These are phyloP conservation scores for Annona cherimola DNA, from an alignment of 164 flowering plant genomes.

Conservation along the genomic window DNA sequence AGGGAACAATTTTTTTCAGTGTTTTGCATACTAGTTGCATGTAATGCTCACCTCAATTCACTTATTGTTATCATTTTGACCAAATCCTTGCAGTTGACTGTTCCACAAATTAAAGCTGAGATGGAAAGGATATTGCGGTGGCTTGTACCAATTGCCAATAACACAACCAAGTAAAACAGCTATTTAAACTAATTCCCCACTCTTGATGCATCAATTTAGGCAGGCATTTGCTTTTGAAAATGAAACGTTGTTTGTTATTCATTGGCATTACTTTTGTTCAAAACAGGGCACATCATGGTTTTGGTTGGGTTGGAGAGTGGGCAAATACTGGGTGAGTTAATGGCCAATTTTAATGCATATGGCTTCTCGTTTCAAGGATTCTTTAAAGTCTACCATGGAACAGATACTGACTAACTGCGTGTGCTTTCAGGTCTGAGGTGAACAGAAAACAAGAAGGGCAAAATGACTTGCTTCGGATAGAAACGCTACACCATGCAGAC, in stretches of 20 bases:
- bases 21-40: neutral
- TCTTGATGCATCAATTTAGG: neutral
- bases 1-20: too few species aligned
- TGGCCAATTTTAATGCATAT: neutral
- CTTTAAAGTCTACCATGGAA: neutral
- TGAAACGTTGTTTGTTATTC: neutral
- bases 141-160: conserved; percentile 95
- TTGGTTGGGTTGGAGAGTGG: conserved; percentile 99
- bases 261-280: conserved; percentile 5
- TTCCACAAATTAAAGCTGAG: conserved; percentile 81
- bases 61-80: neutral
- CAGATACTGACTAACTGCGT: neutral
- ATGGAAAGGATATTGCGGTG: conserved; percentile 98
- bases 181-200: neutral
- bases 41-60: neutral
- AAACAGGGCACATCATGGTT: conserved; percentile 93
- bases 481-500: conserved; percentile 92
- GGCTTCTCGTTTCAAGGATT: neutral
- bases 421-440: conserved; percentile 60
- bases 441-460: conserved; percentile 60
- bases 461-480: conserved; percentile 62
- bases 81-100: conserved; percentile 54
- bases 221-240: neutral
- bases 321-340: conserved; percentile 86
- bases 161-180: conserved; percentile 79